Evolutionary conservation across 2,329 filamentous ascomycete genomes (phyloP).

Genomic region (Lachnellula hyalina): DNA sequence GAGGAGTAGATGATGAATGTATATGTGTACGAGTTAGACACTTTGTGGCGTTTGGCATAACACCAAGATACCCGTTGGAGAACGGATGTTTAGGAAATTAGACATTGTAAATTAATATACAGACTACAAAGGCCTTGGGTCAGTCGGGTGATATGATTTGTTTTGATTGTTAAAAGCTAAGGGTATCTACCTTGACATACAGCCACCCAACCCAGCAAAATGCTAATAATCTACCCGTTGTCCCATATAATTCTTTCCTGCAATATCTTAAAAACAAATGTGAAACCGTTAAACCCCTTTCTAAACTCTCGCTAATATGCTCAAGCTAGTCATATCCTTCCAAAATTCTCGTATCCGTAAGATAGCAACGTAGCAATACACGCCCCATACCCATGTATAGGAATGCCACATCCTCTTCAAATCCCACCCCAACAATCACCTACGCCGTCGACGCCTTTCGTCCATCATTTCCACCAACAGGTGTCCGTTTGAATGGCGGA

Average conservation of each 20-base stretch:
- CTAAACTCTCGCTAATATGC: conserved; percentile 56
- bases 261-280: conserved; percentile 48
- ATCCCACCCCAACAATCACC: background rate
- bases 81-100: conserved; percentile 39
- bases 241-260: background rate
- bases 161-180: background rate
- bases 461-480: background rate
- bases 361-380: background rate
- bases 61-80: conserved; percentile 54
- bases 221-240: background rate
- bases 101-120: background rate
- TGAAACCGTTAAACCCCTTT: conserved; percentile 55
- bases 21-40: no score
- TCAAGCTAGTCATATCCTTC: conserved; percentile 23
- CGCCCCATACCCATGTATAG: background rate
- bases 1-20: background rate
- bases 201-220: background rate
- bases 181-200: background rate
- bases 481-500: conserved; percentile 2
- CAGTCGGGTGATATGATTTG: background rate
- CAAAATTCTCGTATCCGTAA: conserved; percentile 26
- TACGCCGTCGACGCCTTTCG: conserved; percentile 20
- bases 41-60: conserved; percentile 48
- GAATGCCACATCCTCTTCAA: background rate
- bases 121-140: background rate